A percentile compares a stretch with the other conserved stretches of the same genome.
Evolutionary conservation across 2,329 filamentous ascomycete species (phyloP).

Genomic region (Paradendryphiella salina): DNA sequence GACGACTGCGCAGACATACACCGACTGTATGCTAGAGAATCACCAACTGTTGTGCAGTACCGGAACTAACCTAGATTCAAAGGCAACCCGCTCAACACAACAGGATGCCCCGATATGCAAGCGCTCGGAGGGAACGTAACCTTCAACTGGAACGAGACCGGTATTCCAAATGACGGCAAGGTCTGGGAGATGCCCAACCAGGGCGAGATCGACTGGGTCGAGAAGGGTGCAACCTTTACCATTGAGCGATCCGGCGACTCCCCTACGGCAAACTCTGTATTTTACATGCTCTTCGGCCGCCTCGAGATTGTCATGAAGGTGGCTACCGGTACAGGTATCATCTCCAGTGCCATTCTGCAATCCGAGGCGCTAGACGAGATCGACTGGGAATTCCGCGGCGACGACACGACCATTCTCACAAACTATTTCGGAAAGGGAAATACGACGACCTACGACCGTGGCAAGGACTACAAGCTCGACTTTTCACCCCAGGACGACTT

Average conservation of each 20-base stretch:
- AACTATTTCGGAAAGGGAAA: constrained; percentile 62
- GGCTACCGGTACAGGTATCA: constrained; percentile 54
- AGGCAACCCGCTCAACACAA: constrained; percentile 71
- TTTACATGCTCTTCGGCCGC: constrained; percentile 60
- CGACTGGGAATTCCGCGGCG: constrained; percentile 55
- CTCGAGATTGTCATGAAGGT: constrained; percentile 55
- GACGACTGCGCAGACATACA: constrained; percentile 71
- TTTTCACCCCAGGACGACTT: constrained; percentile 38
- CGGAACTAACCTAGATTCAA: not conserved
- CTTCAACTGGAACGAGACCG: constrained; percentile 59
- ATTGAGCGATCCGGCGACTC: constrained; percentile 72
- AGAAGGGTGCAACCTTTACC: constrained; percentile 70
- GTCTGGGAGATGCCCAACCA: constrained; percentile 68
- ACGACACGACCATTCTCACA: constrained; percentile 50
- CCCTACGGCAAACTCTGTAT: constrained; percentile 70
- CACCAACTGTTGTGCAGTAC: not conserved
- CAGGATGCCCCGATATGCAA: constrained; percentile 68
- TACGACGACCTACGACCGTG: constrained; percentile 56
- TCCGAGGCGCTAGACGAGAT: constrained; percentile 59
- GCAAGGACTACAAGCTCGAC: constrained; percentile 38
- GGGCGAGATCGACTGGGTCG: constrained; percentile 65
- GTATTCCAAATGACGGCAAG: constrained; percentile 38
- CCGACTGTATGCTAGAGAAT: constrained; percentile 53
- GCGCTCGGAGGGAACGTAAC: constrained; percentile 66
- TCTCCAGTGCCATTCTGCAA: constrained; percentile 56